These are phyloP conservation scores for Aphanoascus verrucosus DNA, from an alignment of 2,329 filamentous ascomycete species.

Conservation along the genomic window DNA sequence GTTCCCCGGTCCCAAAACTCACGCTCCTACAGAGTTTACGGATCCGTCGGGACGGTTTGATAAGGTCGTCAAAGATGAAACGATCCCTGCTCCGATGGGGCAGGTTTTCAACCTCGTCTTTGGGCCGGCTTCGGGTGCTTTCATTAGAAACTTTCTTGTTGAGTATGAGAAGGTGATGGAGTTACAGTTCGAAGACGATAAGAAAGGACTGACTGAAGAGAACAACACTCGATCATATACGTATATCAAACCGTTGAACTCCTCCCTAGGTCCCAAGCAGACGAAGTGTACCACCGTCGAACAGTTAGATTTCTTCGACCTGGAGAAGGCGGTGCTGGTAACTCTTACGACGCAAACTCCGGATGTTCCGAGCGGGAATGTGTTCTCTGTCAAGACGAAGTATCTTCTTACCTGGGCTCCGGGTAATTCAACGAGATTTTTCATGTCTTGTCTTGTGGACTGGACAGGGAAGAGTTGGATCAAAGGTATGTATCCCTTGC, in stretches of 20 bases:
- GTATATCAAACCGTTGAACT: slow-evolving; percentile 85
- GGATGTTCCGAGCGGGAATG: slow-evolving; percentile 86
- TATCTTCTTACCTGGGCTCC: slow-evolving; percentile 93
- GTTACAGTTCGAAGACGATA: slow-evolving; percentile 71
- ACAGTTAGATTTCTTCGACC: slow-evolving; percentile 69
- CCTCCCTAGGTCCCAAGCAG: slow-evolving; percentile 77
- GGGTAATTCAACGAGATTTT: slow-evolving; percentile 70
- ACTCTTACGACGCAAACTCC: slow-evolving; percentile 76
- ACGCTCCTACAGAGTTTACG: slow-evolving; percentile 74
- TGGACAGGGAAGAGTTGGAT: slow-evolving; percentile 98
- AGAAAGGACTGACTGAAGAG: slow-evolving; percentile 64
- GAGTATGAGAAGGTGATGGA: slow-evolving; percentile 83
- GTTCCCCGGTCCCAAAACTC: slow-evolving; percentile 74
- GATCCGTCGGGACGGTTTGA: slow-evolving; percentile 74
- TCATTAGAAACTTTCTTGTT: slow-evolving; percentile 77
- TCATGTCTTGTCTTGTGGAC: slow-evolving; percentile 83
- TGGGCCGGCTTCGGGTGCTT: slow-evolving; percentile 64
- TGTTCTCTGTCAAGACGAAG: slow-evolving; percentile 84
- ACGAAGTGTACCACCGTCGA: slow-evolving; percentile 90
- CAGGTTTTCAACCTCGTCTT: slow-evolving; percentile 87
- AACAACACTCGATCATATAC: slow-evolving; percentile 64
- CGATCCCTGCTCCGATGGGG: slow-evolving; percentile 75
- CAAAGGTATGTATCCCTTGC: slow-evolving; percentile 53
- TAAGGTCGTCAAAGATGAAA: slow-evolving; percentile 71
- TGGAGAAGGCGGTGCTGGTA: slow-evolving; percentile 79